Percentiles rank a stretch among this genome's conserved stretches.
Evolutionary conservation across 2,329 filamentous ascomycete species (phyloP).

Genomic region (Aspergillus udagawae): DNA sequence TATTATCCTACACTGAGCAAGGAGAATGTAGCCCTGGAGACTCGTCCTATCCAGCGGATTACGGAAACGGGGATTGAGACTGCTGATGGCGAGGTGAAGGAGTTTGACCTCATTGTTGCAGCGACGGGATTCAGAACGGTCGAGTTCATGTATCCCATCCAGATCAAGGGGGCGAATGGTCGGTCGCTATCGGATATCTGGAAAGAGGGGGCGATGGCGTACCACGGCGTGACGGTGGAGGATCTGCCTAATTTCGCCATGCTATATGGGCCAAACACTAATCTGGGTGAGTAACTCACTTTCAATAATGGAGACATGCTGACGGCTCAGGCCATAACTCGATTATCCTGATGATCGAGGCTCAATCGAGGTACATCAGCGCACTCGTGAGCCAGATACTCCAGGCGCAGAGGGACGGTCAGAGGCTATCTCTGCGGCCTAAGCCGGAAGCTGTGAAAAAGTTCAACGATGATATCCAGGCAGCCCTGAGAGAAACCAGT

Average conservation of each 20-base stretch:
- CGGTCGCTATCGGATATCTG: constrained; percentile 49
- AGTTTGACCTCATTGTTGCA: constrained; percentile 54
- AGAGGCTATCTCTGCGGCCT: constrained; percentile 45
- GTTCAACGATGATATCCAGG: constrained; percentile 49
- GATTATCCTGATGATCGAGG: constrained; percentile 61
- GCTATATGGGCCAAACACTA: constrained; percentile 58
- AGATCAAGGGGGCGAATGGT: constrained; percentile 45
- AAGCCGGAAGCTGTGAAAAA: constrained; percentile 34
- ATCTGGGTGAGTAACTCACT: constrained; percentile 29
- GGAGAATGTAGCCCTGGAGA: constrained; percentile 51
- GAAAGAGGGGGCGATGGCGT: constrained; percentile 49
- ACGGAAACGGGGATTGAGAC: constrained; percentile 47
- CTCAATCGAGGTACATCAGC: constrained; percentile 53
- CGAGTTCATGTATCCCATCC: constrained; percentile 57
- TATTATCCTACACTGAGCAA: constrained; percentile 50
- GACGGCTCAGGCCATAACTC: constrained; percentile 46
- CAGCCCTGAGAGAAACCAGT: constrained; percentile 38
- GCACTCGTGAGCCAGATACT: constrained; percentile 49
- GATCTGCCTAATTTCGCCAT: constrained; percentile 54
- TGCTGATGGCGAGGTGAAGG: constrained; percentile 35
- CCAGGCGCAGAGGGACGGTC: constrained; percentile 38
- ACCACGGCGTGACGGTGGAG: constrained; percentile 50
- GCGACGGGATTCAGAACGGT: constrained; percentile 58
- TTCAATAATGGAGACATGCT: neutral
- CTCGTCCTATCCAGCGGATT: constrained; percentile 45